A percentile compares a stretch with the other conserved stretches of the same genome.
These are phyloP conservation scores for Glycine soja DNA, from an alignment of 306 rosid genomes.

Conservation along the genomic window DNA sequence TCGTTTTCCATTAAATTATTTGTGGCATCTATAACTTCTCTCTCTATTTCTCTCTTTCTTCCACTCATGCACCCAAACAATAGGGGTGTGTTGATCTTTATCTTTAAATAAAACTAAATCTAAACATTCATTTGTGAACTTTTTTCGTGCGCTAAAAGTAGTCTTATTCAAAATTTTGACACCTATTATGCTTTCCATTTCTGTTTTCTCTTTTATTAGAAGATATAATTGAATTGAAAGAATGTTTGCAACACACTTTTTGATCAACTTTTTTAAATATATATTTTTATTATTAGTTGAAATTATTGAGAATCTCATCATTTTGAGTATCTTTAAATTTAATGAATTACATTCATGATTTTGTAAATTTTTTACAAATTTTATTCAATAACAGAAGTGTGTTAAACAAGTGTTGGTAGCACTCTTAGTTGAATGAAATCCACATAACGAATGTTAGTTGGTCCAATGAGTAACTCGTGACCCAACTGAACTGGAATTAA, in stretches of 20 bases:
- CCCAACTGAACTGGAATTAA: constrained; percentile 11
- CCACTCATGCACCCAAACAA: background rate
- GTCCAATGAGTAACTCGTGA: constrained; percentile 6
- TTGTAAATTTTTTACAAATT: background rate
- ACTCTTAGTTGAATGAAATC: background rate
- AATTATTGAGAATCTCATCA: no score
- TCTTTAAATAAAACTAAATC: no score
- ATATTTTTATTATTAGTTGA: no score
- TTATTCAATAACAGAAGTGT: background rate
- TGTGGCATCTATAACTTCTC: background rate
- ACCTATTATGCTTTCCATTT: background rate
- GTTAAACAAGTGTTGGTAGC: background rate
- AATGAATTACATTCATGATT: background rate
- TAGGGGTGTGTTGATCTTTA: no score
- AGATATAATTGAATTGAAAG: no score
- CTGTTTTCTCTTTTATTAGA: no score
- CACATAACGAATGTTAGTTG: constrained; percentile 1
- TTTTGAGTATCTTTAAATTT: background rate
- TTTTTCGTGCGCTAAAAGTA: background rate
- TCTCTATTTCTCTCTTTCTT: background rate
- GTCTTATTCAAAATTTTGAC: background rate
- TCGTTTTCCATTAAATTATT: background rate
- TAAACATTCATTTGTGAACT: background rate
- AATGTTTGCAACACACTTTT: no score
- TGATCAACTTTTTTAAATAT: no score